Evolutionary conservation across 352 stramenopile species (phyloP).

Genomic region (Phytophthora capsici): DNA sequence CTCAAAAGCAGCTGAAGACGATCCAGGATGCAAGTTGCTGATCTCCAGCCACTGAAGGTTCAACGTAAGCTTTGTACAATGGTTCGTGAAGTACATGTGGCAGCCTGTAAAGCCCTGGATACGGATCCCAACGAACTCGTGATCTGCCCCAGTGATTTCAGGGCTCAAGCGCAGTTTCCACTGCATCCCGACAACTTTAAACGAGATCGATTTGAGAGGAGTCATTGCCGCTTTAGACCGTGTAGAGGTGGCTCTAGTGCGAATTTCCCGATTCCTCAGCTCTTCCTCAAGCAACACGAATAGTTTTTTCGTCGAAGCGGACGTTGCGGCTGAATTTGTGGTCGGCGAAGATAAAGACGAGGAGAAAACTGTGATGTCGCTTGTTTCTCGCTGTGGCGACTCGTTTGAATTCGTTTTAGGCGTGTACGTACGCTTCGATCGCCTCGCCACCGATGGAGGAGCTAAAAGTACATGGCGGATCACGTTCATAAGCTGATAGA

Average conservation of each 20-base stretch:
- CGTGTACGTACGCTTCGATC: slow-evolving; percentile 36
- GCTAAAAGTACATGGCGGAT: slow-evolving; percentile 77
- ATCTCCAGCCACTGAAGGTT: slow-evolving; percentile 87
- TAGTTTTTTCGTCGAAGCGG: slow-evolving; percentile 57
- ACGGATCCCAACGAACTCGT: slow-evolving; percentile 81
- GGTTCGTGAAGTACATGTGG: slow-evolving; percentile 74
- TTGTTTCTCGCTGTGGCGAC: slow-evolving; percentile 24
- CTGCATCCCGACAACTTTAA: slow-evolving; percentile 60
- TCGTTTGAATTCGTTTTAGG: slow-evolving; percentile 18
- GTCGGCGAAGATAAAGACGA: slow-evolving; percentile 8
- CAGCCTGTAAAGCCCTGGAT: slow-evolving; percentile 64
- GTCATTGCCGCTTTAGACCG: slow-evolving; percentile 34
- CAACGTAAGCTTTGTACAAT: slow-evolving; percentile 76
- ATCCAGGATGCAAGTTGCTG: slow-evolving; percentile 76
- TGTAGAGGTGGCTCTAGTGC: slow-evolving; percentile 42
- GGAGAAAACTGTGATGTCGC: slow-evolving; percentile 41
- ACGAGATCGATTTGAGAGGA: slow-evolving; percentile 74
- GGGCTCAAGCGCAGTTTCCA: slow-evolving; percentile 67
- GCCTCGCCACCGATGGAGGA: slow-evolving; percentile 50
- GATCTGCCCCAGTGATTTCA: slow-evolving; percentile 57
- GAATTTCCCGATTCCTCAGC: slow-evolving; percentile 63
- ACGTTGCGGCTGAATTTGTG: slow-evolving; percentile 6
- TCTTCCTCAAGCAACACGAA: slow-evolving; percentile 74
- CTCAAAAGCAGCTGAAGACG: slow-evolving; percentile 78
- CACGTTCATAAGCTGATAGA: slow-evolving; percentile 85